Evolutionary conservation across 2,329 filamentous ascomycete species (phyloP).

Genomic region (Colletotrichum sp.): DNA sequence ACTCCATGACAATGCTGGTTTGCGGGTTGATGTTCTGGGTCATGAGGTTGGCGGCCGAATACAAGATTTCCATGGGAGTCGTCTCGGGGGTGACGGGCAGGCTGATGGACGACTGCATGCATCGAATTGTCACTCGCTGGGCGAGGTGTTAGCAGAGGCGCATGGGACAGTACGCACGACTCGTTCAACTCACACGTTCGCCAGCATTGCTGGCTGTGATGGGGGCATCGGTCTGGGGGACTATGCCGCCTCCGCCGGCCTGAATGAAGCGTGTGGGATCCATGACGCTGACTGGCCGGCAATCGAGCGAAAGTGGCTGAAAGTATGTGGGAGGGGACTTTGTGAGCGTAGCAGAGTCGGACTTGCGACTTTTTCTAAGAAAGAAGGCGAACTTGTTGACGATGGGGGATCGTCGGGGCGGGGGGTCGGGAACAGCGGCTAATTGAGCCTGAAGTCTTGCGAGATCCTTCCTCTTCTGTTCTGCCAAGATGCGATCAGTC

Average conservation of each 20-base stretch:
- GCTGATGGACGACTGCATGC: slow-evolving; percentile 69
- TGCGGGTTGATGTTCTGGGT: slow-evolving; percentile 67
- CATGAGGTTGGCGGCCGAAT: slow-evolving; percentile 67
- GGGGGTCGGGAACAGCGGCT: slow-evolving; percentile 37
- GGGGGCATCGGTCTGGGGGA: slow-evolving; percentile 72
- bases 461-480: slow-evolving; percentile 55
- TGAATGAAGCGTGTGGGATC: slow-evolving; percentile 39
- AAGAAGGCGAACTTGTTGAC: slow-evolving; percentile 55
- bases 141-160: slow-evolving; percentile 30
- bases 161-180: background rate
- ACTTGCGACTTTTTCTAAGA: slow-evolving; percentile 43
- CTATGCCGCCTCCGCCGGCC: slow-evolving; percentile 49
- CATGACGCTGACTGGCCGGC: slow-evolving; percentile 12
- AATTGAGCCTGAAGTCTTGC: slow-evolving; percentile 50
- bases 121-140: slow-evolving; percentile 75
- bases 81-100: slow-evolving; percentile 79
- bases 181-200: slow-evolving; percentile 64
- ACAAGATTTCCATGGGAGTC: slow-evolving; percentile 74
- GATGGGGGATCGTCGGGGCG: slow-evolving; percentile 43
- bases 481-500: slow-evolving; percentile 51
- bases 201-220: slow-evolving; percentile 81
- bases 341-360: slow-evolving; percentile 32
- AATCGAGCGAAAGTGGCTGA: slow-evolving; percentile 4
- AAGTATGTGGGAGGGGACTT: slow-evolving; percentile 10
- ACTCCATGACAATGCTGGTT: slow-evolving; percentile 77